These are phyloP conservation scores for Paulownia fortunei DNA, from an alignment of 257 asterid genomes.

Conservation along the genomic window DNA sequence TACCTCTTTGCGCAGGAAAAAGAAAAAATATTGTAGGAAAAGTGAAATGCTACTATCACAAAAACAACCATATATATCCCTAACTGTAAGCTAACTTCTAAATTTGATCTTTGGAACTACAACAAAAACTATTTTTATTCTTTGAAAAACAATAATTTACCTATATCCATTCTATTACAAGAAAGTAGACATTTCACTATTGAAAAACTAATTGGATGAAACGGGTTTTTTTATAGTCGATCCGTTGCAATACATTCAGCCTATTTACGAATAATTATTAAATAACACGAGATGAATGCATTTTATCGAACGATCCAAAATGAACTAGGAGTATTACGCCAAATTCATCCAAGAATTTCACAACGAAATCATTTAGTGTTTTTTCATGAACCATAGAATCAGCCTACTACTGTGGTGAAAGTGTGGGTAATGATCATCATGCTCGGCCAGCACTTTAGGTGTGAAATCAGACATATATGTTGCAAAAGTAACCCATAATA, in stretches of 20 bases:
- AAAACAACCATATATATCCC: too few species aligned
- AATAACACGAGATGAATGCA: too few species aligned
- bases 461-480: not conserved
- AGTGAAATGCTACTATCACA: too few species aligned
- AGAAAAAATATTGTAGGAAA: too few species aligned
- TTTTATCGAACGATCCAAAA: too few species aligned
- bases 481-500: slow-evolving; percentile 2
- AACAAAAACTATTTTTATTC: not conserved
- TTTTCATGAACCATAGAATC: not conserved
- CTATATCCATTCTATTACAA: not conserved
- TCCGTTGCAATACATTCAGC: too few species aligned
- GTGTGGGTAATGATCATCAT: not conserved
- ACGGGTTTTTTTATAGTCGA: too few species aligned
- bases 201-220: not conserved
- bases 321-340: too few species aligned
- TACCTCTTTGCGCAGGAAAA: too few species aligned
- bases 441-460: not conserved
- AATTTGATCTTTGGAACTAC: not conserved
- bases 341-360: not conserved
- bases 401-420: not conserved
- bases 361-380: too few species aligned
- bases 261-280: too few species aligned
- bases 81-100: too few species aligned
- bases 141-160: not conserved
- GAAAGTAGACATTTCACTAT: not conserved